Percentiles rank a stretch among this genome's conserved stretches.
These are phyloP conservation scores for Cryptococcus amylolentus DNA, from an alignment of 1,284 basidiomycete genomes.

Conservation along the genomic window DNA sequence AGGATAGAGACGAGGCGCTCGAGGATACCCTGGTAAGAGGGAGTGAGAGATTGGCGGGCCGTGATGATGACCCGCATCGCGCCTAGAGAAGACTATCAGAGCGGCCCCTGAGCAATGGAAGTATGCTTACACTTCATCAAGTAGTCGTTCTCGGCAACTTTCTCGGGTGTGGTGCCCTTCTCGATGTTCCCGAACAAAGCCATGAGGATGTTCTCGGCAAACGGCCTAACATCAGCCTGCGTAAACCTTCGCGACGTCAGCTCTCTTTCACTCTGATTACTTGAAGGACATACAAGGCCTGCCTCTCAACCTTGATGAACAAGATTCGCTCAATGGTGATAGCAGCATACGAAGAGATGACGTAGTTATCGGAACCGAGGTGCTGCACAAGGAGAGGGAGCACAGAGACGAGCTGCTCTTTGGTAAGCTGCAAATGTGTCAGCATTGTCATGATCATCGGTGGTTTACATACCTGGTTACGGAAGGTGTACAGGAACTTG, in stretches of 20 bases:
- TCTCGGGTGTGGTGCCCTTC: constrained; percentile 77
- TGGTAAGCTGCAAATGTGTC: constrained; percentile 65
- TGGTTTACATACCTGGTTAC: constrained; percentile 68
- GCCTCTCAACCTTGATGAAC: constrained; percentile 73
- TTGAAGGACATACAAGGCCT: constrained; percentile 59
- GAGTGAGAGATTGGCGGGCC: constrained; percentile 70
- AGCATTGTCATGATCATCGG: not conserved
- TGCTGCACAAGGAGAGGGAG: constrained; percentile 84
- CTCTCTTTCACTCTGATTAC: not conserved
- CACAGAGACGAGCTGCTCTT: constrained; percentile 87
- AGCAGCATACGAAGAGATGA: constrained; percentile 62
- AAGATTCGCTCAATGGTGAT: constrained; percentile 80
- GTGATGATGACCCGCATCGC: constrained; percentile 92
- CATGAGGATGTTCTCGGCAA: constrained; percentile 71
- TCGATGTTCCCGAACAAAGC: constrained; percentile 80
- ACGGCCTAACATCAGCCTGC: constrained; percentile 77
- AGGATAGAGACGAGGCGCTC: constrained; percentile 75
- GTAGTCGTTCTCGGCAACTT: constrained; percentile 96
- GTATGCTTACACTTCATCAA: constrained; percentile 82
- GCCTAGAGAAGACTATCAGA: constrained; percentile 53
- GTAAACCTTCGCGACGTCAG: constrained; percentile 63
- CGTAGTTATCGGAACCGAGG: constrained; percentile 74
- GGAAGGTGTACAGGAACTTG: constrained; percentile 87
- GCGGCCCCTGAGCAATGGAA: not conserved
- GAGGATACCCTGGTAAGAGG: constrained; percentile 66